phyloP scores from a whole-genome alignment of 2,329 filamentous ascomycete genomes.

The Trichoderma sp. region DNA sequence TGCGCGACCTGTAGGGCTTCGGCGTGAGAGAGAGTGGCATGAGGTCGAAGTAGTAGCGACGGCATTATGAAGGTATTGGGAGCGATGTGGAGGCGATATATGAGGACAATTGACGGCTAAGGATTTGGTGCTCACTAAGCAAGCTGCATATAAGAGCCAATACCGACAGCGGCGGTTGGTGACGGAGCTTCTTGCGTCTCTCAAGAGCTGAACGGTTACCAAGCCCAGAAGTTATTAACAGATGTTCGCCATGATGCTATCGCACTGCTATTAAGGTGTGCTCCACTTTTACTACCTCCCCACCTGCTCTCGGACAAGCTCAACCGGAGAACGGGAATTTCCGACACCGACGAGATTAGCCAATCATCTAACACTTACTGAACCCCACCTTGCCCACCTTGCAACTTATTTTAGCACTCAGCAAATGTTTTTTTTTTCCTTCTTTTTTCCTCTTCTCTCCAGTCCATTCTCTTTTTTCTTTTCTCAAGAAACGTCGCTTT shows the following conservation, averaged over 20 bases:
- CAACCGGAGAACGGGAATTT: neutral
- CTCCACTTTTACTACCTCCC: neutral
- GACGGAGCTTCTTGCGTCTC: neutral
- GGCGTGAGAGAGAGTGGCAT: slow-evolving; percentile 54
- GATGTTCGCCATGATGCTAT: slow-evolving; percentile 13
- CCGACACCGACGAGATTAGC: neutral
- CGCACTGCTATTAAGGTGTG: neutral
- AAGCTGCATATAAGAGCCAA: neutral
- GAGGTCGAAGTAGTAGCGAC: slow-evolving; percentile 55
- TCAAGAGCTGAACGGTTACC: neutral
- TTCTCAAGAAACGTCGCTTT: neutral
- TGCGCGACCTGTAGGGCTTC: slow-evolving; percentile 59
- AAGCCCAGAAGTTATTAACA: neutral
- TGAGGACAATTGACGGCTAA: neutral
- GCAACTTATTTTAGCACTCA: neutral
- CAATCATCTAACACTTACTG: neutral
- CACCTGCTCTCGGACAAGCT: neutral
- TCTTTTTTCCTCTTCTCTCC: neutral
- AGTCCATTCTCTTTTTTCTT: neutral
- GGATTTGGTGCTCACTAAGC: neutral
- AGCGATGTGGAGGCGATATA: neutral
- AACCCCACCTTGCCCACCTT: slow-evolving; percentile 2
- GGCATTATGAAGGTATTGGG: slow-evolving; percentile 39
- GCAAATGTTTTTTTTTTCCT: neutral
- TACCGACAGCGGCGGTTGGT: neutral